Percentiles rank a stretch among this genome's conserved stretches.
Evolutionary conservation across 2,329 filamentous ascomycete genomes (phyloP).

Genomic region (Neofusicoccum sp.): DNA sequence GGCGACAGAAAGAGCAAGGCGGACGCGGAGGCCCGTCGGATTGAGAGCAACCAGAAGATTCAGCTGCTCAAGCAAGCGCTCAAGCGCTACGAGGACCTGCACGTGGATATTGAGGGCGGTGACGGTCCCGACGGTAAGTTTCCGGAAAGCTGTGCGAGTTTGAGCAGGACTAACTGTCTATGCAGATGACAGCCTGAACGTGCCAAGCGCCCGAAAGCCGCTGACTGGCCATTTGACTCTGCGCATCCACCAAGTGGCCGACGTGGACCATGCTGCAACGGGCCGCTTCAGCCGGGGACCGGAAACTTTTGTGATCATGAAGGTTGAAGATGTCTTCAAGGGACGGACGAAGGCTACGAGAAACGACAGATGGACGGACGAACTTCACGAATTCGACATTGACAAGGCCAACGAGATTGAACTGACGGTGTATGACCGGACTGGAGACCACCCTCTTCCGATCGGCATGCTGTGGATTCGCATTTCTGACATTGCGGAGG

Average conservation of each 20-base stretch:
- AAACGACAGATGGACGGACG: constrained; percentile 87
- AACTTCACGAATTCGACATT: constrained; percentile 87
- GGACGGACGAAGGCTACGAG: constrained; percentile 82
- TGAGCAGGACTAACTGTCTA: constrained; percentile 28
- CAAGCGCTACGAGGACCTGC: constrained; percentile 94
- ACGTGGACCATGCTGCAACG: constrained; percentile 86
- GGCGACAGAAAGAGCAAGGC: constrained; percentile 93
- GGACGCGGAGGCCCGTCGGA: constrained; percentile 82
- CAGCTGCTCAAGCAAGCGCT: constrained; percentile 91
- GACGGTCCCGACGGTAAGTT: constrained; percentile 72
- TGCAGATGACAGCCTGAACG: constrained; percentile 91
- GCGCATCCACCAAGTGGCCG: constrained; percentile 82
- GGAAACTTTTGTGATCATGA: constrained; percentile 93
- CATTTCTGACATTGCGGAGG: constrained; percentile 95
- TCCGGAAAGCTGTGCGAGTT: neutral
- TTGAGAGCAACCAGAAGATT: constrained; percentile 98
- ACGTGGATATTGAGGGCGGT: constrained; percentile 81
- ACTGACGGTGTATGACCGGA: constrained; percentile 95
- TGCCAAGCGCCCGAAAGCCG: constrained; percentile 93
- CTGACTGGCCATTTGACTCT: constrained; percentile 86
- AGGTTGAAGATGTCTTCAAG: constrained; percentile 91
- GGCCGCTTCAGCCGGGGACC: constrained; percentile 84
- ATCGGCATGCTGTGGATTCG: constrained; percentile 95
- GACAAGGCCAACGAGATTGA: constrained; percentile 99
- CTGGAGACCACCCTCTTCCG: constrained; percentile 77